A percentile compares a stretch with the other conserved stretches of the same genome.
phyloP scores from a whole-genome alignment of 1,284 basidiomycete genomes.

The Moesziomyces parantarcticus region DNA sequence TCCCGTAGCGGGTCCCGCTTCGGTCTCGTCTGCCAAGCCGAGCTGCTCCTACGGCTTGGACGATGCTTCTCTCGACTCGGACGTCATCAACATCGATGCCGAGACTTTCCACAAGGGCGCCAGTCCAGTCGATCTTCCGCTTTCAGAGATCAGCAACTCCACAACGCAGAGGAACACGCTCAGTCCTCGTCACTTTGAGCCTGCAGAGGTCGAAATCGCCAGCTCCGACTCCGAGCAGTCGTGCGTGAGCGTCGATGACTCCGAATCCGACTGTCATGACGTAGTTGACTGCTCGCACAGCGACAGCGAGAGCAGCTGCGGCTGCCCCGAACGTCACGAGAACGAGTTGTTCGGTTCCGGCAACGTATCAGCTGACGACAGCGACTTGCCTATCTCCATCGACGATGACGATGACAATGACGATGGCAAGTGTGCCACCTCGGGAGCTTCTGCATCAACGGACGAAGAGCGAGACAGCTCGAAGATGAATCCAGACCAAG shows the following conservation, averaged over 20 bases:
- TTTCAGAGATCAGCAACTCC: not conserved
- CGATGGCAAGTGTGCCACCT: not conserved
- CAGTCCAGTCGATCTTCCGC: not conserved
- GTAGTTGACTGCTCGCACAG: no score
- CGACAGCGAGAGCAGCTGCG: not conserved
- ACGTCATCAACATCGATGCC: slow-evolving; percentile 21
- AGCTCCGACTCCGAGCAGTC: slow-evolving; percentile 1
- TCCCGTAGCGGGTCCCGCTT: no score
- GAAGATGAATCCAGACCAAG: not conserved
- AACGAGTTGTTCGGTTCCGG: no score
- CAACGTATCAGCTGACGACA: not conserved
- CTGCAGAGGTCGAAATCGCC: slow-evolving; percentile 1
- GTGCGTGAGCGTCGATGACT: not conserved
- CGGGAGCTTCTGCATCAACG: not conserved
- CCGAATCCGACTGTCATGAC: not conserved
- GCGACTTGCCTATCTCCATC: not conserved
- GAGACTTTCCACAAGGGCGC: slow-evolving; percentile 5
- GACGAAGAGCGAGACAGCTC: not conserved
- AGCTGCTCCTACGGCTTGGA: slow-evolving; percentile 6
- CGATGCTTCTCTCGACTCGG: slow-evolving; percentile 25
- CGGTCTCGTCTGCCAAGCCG: not conserved
- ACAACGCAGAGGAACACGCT: not conserved
- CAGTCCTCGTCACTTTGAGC: slow-evolving; percentile 6
- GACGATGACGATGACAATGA: no score
- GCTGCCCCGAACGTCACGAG: no score